Percentiles rank a stretch among this genome's conserved stretches.
Conservation (phyloP, 192 early-diverging fungal genomes). For the Dimargaris verticillata region DNA sequence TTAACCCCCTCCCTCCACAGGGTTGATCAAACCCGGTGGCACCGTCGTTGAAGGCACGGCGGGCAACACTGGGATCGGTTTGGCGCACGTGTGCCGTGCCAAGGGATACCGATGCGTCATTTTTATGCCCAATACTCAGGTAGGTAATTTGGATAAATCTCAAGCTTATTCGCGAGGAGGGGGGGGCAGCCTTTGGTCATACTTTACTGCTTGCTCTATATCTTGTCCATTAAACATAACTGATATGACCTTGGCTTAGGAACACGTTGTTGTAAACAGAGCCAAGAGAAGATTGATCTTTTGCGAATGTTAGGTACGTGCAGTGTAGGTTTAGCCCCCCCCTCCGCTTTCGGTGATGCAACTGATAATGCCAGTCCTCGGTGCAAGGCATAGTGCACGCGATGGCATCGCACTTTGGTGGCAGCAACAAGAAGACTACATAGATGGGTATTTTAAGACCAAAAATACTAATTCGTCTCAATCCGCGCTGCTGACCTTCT, state of each 20-base stretch:
- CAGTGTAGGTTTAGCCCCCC: too few species aligned
- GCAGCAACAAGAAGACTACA: too few species aligned
- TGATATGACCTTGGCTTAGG: too few species aligned
- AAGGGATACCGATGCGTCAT: slow-evolving; percentile 92
- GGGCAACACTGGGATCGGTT: slow-evolving; percentile 91
- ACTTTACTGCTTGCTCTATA: too few species aligned
- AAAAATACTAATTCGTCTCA: too few species aligned
- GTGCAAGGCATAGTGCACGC: too few species aligned
- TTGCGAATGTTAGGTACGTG: slow-evolving; percentile 49
- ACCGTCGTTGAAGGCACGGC: slow-evolving; percentile 79
- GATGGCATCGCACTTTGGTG: too few species aligned
- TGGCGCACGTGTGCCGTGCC: slow-evolving; percentile 84
- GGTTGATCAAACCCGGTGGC: slow-evolving; percentile 68
- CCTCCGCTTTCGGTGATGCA: too few species aligned
- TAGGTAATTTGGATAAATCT: slow-evolving; percentile 12
- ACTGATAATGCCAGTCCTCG: too few species aligned
- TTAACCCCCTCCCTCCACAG: slow-evolving; percentile 15
- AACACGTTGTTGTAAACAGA: slow-evolving; percentile 17
- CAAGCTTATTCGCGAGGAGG: neutral
- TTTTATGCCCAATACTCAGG: slow-evolving; percentile 90
- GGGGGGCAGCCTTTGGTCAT: neutral
- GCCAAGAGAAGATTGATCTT: slow-evolving; percentile 87
- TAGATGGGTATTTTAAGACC: too few species aligned
- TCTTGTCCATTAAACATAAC: too few species aligned
- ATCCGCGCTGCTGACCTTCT: too few species aligned